Evolutionary conservation across 495 filamentous ascomycete species (phyloP).

Genomic region (Lasiosphaeria ovina): DNA sequence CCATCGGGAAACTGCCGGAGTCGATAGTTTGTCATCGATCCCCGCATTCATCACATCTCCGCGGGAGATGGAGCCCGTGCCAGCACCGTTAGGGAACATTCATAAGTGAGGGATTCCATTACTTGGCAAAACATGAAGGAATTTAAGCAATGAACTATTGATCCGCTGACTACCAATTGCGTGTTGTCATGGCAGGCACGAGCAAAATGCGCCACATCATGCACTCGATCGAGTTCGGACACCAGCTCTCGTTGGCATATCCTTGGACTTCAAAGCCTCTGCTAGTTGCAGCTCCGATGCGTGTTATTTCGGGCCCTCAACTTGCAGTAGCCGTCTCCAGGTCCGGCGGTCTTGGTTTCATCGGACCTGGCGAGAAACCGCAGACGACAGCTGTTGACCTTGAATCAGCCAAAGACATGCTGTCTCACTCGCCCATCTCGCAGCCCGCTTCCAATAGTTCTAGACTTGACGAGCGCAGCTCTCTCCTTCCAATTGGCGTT

Average conservation of each 20-base stretch:
- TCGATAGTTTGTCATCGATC: too few species aligned
- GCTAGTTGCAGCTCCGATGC: constrained; percentile 70
- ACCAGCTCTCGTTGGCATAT: constrained; percentile 39
- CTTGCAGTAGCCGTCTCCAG: constrained; percentile 84
- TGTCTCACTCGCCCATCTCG: constrained; percentile 47
- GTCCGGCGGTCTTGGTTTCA: constrained; percentile 91
- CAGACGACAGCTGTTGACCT: constrained; percentile 72
- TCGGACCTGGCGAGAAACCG: constrained; percentile 87
- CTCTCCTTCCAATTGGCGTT: constrained; percentile 80
- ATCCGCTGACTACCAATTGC: too few species aligned
- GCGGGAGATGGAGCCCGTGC: too few species aligned
- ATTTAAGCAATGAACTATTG: too few species aligned
- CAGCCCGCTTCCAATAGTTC: constrained; percentile 50
- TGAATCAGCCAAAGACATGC: constrained; percentile 61
- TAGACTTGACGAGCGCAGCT: too few species aligned
- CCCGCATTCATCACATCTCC: too few species aligned
- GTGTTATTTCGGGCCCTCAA: constrained; percentile 67
- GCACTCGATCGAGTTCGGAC: constrained; percentile 8
- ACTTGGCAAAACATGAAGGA: too few species aligned
- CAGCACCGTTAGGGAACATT: too few species aligned
- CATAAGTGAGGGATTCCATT: too few species aligned
- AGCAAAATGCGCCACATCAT: constrained; percentile 4
- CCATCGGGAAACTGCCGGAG: too few species aligned
- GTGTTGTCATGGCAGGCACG: neutral
- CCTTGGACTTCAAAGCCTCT: constrained; percentile 64